Base-by-base conservation (phyloP, 2,329 filamentous ascomycete genomes). In the Fusarium fujikuroi region DNA sequence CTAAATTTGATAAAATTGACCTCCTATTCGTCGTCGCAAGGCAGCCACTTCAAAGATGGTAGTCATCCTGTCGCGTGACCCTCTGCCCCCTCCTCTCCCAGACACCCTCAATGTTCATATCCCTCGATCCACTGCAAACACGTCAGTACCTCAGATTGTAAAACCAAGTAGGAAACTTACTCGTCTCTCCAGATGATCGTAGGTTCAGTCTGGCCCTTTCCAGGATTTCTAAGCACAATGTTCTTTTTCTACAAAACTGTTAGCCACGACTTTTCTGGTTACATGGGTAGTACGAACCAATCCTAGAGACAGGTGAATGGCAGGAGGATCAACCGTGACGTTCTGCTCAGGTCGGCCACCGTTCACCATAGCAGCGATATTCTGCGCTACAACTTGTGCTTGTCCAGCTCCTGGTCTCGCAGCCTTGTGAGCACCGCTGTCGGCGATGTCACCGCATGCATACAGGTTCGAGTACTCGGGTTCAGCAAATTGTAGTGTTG, bases 361-460 rank as follows among this genome's bases (percentile, higher is more conserved):
- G 1, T 64, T 53, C 7, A 78, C 71, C 73, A 76, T 66, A 8
- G 76, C 72, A 4, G 60, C 49, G 21, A 78, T 76, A 9, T 78
- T 78, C 25, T 78, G 68, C 0, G 76, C 72, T 7, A 77, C 76
- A 0, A 77, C 73, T 4, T 47, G 49, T 0, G 76, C 76, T 25
- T 78, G 76, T 4, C 63, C 76, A 0, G 64, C 32, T 12, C 76
- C 76, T 0, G 76, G 76, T 0, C 76, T 47, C 0, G 76, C 76
- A 2, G 76, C 76, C 14, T 78, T 78, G 54, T 78, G 76, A 2
- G 76, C 76, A 1, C 75, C 74, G n/a, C 65, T 77, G 4, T 78
- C 76, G 12, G 76, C 76, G 21, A 78, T 76, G 16, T 78, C 76
- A 9, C 76, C 76, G 6, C 76, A 77, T 1, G 76, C 76, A 4